Evolutionary conservation across 2,329 filamentous ascomycete species (phyloP).

Genomic region (Penicillium sp.): DNA sequence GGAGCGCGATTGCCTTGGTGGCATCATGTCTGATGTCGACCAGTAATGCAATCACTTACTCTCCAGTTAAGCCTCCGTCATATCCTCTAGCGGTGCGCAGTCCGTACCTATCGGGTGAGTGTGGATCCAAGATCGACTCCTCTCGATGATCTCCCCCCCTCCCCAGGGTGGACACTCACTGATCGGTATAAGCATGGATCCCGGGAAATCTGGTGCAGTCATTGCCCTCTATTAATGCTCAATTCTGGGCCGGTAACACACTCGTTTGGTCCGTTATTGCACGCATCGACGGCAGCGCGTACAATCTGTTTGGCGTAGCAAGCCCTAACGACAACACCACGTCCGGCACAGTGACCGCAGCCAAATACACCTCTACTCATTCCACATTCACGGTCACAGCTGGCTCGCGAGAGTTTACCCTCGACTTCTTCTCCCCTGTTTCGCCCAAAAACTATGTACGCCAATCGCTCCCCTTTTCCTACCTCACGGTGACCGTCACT

Average conservation of each 20-base stretch:
- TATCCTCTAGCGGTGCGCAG: constrained; percentile 47
- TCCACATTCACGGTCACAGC: constrained; percentile 42
- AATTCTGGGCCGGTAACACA: constrained; percentile 46
- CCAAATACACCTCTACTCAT: constrained; percentile 45
- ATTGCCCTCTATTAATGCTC: constrained; percentile 37
- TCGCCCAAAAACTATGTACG: constrained; percentile 43
- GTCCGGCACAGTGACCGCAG: constrained; percentile 33
- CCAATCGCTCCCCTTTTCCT: constrained; percentile 47
- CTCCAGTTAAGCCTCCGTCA: constrained; percentile 37
- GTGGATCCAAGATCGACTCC: background rate
- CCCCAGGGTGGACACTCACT: background rate
- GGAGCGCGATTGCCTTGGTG: constrained; percentile 10
- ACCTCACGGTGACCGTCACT: constrained; percentile 43
- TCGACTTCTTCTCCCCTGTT: constrained; percentile 49
- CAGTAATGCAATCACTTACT: constrained; percentile 16
- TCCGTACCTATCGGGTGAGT: constrained; percentile 41
- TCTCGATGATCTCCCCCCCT: background rate
- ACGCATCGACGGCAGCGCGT: constrained; percentile 41
- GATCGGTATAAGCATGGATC: constrained; percentile 39
- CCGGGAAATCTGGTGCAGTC: constrained; percentile 39
- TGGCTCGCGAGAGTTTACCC: constrained; percentile 35
- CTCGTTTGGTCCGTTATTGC: constrained; percentile 46
- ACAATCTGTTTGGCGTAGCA: constrained; percentile 45
- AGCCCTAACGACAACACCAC: constrained; percentile 26
- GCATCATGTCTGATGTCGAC: constrained; percentile 6